phyloP scores from a whole-genome alignment of 176 grass and related monocot genomes.

The Oryza brachyantha region DNA sequence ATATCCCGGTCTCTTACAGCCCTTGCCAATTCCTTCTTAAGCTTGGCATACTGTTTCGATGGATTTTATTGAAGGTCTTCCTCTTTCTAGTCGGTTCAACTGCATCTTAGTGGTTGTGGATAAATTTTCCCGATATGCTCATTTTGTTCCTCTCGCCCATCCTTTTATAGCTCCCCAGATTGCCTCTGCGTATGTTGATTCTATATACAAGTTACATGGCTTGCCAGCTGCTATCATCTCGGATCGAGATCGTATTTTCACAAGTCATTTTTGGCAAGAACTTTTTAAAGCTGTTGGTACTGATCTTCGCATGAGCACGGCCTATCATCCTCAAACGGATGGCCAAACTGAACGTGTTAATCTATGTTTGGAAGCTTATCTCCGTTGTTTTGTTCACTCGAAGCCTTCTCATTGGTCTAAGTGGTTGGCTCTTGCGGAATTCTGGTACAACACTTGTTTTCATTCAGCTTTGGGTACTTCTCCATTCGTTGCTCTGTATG shows the following conservation, averaged over 20 bases:
- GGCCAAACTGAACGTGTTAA: too few relatives aligned
- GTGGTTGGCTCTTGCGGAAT: too few relatives aligned
- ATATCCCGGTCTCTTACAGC: neutral
- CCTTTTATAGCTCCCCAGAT: neutral
- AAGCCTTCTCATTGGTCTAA: too few relatives aligned
- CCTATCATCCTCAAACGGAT: too few relatives aligned
- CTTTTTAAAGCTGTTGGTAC: too few relatives aligned
- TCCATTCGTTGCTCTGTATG: too few relatives aligned
- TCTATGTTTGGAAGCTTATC: too few relatives aligned
- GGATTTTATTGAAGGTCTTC: neutral
- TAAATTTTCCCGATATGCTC: neutral
- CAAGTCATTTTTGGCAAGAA: too few relatives aligned
- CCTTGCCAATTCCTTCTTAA: neutral
- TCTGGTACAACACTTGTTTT: too few relatives aligned
- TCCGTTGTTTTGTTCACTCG: too few relatives aligned
- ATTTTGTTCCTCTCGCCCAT: neutral
- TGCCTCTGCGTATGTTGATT: rapidly evolving
- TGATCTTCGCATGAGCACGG: too few relatives aligned
- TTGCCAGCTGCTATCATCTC: neutral
- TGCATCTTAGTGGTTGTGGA: neutral
- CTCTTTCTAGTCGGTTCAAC: neutral
- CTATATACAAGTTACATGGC: neutral
- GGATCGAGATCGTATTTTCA: neutral
- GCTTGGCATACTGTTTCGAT: neutral
- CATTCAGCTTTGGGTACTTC: too few relatives aligned